These are phyloP conservation scores for Spirogloea muscicola DNA, from an alignment of 139 green algal genomes.

Conservation along the genomic window DNA sequence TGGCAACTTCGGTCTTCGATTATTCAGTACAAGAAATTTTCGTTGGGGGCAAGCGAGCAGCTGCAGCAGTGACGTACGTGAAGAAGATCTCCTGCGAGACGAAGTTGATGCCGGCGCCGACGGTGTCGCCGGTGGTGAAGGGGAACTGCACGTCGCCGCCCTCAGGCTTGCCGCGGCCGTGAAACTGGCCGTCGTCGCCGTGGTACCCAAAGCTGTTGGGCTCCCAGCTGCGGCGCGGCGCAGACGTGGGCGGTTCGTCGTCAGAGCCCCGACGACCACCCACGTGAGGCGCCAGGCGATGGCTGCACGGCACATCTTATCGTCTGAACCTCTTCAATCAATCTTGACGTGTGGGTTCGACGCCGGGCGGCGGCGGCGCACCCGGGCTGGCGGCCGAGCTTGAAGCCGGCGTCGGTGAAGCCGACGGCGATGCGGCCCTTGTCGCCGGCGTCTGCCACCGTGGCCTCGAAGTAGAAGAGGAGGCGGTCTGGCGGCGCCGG, in stretches of 20 bases:
- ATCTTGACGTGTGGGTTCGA: too few species aligned
- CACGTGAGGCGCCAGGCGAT: too few species aligned
- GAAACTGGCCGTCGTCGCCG: constrained; percentile 78
- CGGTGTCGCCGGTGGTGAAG: constrained; percentile 67
- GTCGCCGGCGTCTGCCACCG: constrained; percentile 62
- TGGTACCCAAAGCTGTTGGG: constrained; percentile 78
- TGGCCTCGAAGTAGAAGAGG: constrained; percentile 84
- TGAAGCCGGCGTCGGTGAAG: constrained; percentile 68
- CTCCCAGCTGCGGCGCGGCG: constrained; percentile 71
- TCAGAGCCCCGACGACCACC: too few species aligned
- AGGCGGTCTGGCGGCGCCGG: constrained; percentile 57
- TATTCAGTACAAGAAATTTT: too few species aligned
- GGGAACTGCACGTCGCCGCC: too few species aligned
- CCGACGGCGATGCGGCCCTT: constrained; percentile 64
- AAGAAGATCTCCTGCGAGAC: constrained; percentile 82
- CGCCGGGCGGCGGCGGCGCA: too few species aligned
- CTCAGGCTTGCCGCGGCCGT: constrained; percentile 69
- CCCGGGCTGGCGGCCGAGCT: constrained; percentile 74
- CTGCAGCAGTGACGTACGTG: constrained; percentile 72
- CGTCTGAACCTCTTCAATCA: too few species aligned
- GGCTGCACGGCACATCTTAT: too few species aligned
- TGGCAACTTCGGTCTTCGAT: too few species aligned
- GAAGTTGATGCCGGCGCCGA: constrained; percentile 78
- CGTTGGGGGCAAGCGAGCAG: too few species aligned
- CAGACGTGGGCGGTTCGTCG: too few species aligned